Evolutionary conservation across 2,329 filamentous ascomycete genomes (phyloP).

Genomic region (Ceratocystis huliohia): DNA sequence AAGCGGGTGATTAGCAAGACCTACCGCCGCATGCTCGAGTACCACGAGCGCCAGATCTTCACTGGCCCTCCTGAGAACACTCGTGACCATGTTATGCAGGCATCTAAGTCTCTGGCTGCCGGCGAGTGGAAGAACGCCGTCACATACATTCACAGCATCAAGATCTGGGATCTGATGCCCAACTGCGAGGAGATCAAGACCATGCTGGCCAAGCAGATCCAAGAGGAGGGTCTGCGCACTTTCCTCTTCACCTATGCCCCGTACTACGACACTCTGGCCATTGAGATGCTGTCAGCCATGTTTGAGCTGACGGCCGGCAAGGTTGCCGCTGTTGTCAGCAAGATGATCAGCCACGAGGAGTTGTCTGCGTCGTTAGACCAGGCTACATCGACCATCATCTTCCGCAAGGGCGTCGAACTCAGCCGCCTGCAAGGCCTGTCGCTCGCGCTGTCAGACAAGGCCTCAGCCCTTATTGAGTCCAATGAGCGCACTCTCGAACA

Average conservation of each 20-base stretch:
- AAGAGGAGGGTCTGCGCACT: slow-evolving; percentile 93
- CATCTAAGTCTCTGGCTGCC: slow-evolving; percentile 87
- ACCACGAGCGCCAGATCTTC: slow-evolving; percentile 98
- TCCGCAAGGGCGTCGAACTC: slow-evolving; percentile 98
- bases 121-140: slow-evolving; percentile 98
- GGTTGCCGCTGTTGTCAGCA: slow-evolving; percentile 88
- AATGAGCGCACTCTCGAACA: slow-evolving; percentile 97
- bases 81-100: slow-evolving; percentile 97
- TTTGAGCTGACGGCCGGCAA: slow-evolving; percentile 88
- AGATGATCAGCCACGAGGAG: slow-evolving; percentile 99
- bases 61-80: slow-evolving; percentile 98
- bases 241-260: slow-evolving; percentile 99
- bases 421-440: slow-evolving; percentile 91
- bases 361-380: slow-evolving; percentile 92
- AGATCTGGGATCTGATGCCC: slow-evolving; percentile 98
- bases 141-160: slow-evolving; percentile 89
- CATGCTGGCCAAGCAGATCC: slow-evolving; percentile 96
- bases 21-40: slow-evolving; percentile 97
- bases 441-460: slow-evolving; percentile 89
- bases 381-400: slow-evolving; percentile 93
- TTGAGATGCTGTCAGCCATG: slow-evolving; percentile 78
- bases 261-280: slow-evolving; percentile 92
- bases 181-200: slow-evolving; percentile 85
- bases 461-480: slow-evolving; percentile 84
- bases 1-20: slow-evolving; percentile 99